These are phyloP conservation scores for Fraxinus cuspidata DNA, from an alignment of 257 asterid genomes.

Conservation along the genomic window DNA sequence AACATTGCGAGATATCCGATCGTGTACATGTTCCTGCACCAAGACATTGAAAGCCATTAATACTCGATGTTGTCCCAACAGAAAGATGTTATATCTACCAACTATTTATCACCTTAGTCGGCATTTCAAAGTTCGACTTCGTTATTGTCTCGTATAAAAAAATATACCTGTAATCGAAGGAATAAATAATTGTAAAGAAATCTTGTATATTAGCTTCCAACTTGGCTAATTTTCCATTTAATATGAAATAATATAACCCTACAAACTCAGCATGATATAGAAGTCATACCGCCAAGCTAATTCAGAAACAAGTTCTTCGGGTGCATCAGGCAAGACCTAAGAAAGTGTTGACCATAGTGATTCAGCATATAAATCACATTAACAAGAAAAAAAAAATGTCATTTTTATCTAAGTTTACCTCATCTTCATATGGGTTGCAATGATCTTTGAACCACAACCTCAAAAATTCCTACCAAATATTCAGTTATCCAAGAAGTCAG, in stretches of 20 bases:
- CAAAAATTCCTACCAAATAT: slow-evolving; percentile 75
- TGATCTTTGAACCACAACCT: slow-evolving; percentile 92
- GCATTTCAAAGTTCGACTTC: slow-evolving; percentile 59
- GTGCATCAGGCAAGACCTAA: slow-evolving; percentile 93
- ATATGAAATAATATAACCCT: not conserved
- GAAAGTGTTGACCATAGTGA: slow-evolving; percentile 21
- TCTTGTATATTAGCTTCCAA: not conserved
- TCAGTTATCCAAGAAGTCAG: slow-evolving; percentile 24
- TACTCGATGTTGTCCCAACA: not conserved
- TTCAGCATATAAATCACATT: slow-evolving; percentile 3
- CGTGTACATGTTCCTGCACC: slow-evolving; percentile 77
- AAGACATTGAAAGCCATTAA: slow-evolving; percentile 18
- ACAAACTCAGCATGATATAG: slow-evolving; percentile 21
- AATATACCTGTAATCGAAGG: slow-evolving; percentile 59
- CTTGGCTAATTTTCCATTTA: not conserved
- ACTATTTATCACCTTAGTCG: slow-evolving; percentile 49
- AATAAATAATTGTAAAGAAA: slow-evolving; percentile 10
- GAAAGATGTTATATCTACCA: not conserved
- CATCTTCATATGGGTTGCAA: slow-evolving; percentile 88
- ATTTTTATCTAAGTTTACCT: slow-evolving; percentile 44
- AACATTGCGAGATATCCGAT: slow-evolving; percentile 73
- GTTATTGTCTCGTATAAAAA: slow-evolving; percentile 85
- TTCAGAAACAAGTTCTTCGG: slow-evolving; percentile 82
- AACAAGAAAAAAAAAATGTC: not conserved
- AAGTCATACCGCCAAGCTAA: slow-evolving; percentile 82